A percentile compares a stretch with the other conserved stretches of the same genome.
These are phyloP conservation scores for Kodamaea kaohsiungensis DNA, from an alignment of 805 yeast species.

Conservation along the genomic window DNA sequence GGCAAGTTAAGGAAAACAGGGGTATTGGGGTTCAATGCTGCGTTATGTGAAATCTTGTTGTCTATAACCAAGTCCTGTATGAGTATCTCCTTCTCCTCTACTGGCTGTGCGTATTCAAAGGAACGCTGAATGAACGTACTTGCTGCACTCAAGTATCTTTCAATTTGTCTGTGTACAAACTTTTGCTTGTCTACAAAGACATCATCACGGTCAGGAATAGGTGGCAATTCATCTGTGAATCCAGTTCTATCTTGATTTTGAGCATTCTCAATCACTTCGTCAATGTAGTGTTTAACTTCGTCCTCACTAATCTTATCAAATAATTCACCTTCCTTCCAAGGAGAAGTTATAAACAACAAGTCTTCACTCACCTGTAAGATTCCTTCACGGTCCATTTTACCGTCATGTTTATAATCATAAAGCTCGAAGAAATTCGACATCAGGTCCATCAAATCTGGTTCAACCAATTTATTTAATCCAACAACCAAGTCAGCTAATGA, in stretches of 20 bases:
- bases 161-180: constrained; percentile 65
- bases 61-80: constrained; percentile 39
- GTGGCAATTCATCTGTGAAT: constrained; percentile 20
- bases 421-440: constrained; percentile 78
- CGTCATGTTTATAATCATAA: constrained; percentile 62
- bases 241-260: constrained; percentile 32
- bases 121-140: constrained; percentile 84
- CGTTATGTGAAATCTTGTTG: constrained; percentile 58
- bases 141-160: constrained; percentile 82
- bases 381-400: constrained; percentile 71
- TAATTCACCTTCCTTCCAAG: constrained; percentile 73
- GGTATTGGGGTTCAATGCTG: constrained; percentile 76
- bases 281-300: constrained; percentile 65
- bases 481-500: constrained; percentile 67
- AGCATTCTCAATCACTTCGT: constrained; percentile 56
- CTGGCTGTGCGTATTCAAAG: constrained; percentile 85
- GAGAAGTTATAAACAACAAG: constrained; percentile 73
- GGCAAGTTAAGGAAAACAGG: constrained; percentile 78
- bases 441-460: constrained; percentile 73
- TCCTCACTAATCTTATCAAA: constrained; percentile 66
- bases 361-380: constrained; percentile 88
- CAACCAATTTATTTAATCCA: constrained; percentile 71
- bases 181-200: constrained; percentile 63
- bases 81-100: constrained; percentile 44
- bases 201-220: constrained; percentile 54